These are phyloP conservation scores for Bullera alba DNA, from an alignment of 768 basidiomycete genomes.

Conservation along the genomic window DNA sequence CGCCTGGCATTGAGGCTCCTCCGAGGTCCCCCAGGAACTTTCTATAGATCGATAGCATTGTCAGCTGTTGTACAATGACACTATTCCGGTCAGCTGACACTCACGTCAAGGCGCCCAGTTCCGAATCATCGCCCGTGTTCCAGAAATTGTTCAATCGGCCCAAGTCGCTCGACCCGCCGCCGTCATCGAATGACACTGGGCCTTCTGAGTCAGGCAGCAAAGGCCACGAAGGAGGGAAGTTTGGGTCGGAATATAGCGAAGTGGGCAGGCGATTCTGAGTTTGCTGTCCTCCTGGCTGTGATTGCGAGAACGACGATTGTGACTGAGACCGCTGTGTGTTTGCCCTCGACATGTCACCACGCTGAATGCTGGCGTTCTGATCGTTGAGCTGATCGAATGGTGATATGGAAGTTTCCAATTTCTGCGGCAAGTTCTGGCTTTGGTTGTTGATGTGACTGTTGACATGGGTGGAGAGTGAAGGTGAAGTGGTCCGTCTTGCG, in stretches of 20 bases:
- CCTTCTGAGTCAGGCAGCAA: constrained; percentile 23
- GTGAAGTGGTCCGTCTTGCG: background rate
- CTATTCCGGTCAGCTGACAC: constrained; percentile 3
- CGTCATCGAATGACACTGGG: constrained; percentile 11
- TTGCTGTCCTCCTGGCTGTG: background rate
- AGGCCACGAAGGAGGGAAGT: constrained; percentile 40
- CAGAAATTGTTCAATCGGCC: constrained; percentile 14
- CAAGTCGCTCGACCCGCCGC: background rate
- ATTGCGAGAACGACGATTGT: too few species aligned
- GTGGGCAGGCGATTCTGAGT: constrained; percentile 1
- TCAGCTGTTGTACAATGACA: background rate
- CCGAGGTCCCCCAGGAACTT: constrained; percentile 35
- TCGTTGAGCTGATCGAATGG: too few species aligned
- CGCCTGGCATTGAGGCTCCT: constrained; percentile 30
- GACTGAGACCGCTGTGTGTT: too few species aligned
- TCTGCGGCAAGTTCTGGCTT: too few species aligned
- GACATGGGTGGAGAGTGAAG: background rate
- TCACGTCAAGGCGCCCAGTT: constrained; percentile 35
- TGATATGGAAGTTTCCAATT: too few species aligned
- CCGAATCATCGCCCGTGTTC: constrained; percentile 23
- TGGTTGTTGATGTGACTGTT: background rate
- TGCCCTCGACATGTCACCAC: too few species aligned
- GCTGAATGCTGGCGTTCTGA: too few species aligned
- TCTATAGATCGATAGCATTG: constrained; percentile 9
- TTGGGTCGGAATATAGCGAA: constrained; percentile 29